A percentile compares a stretch with the other conserved stretches of the same genome.
Conservation (phyloP, 805 yeast species). For the Candida multigemmis region DNA sequence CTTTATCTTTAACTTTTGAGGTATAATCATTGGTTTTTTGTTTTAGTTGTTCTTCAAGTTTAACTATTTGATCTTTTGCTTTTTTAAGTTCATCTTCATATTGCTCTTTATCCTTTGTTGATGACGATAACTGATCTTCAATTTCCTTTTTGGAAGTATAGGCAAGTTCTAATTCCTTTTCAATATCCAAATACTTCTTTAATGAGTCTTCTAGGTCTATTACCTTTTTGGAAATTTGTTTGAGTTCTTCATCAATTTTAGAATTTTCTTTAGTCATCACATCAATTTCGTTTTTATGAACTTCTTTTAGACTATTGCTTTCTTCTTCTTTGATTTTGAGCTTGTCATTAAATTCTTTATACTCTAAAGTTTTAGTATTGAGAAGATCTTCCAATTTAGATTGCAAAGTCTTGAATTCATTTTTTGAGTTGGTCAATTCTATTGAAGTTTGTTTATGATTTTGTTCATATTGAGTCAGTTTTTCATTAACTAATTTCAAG, state of each 20-base stretch:
- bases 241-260: slow-evolving; percentile 1
- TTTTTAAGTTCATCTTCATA: too few relatives aligned
- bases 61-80: too few relatives aligned
- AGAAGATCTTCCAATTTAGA: slow-evolving; percentile 3
- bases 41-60: too few relatives aligned
- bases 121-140: neutral
- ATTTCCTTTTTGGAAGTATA: neutral
- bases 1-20: too few relatives aligned
- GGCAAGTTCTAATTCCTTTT: neutral
- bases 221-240: neutral
- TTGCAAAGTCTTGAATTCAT: neutral
- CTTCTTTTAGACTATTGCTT: neutral
- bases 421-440: neutral
- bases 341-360: too few relatives aligned
- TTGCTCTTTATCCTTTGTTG: neutral
- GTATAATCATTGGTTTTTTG: too few relatives aligned
- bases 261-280: neutral
- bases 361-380: too few relatives aligned
- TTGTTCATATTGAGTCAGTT: slow-evolving; percentile 1
- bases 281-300: neutral
- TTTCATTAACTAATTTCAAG: slow-evolving; percentile 1
- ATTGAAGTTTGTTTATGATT: neutral
- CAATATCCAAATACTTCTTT: too few relatives aligned
- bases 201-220: neutral
- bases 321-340: too few relatives aligned